Percentiles rank a stretch among this genome's conserved stretches.
phyloP scores from a whole-genome alignment of 1,139 yeast species.

The Williopsis jadinii region DNA sequence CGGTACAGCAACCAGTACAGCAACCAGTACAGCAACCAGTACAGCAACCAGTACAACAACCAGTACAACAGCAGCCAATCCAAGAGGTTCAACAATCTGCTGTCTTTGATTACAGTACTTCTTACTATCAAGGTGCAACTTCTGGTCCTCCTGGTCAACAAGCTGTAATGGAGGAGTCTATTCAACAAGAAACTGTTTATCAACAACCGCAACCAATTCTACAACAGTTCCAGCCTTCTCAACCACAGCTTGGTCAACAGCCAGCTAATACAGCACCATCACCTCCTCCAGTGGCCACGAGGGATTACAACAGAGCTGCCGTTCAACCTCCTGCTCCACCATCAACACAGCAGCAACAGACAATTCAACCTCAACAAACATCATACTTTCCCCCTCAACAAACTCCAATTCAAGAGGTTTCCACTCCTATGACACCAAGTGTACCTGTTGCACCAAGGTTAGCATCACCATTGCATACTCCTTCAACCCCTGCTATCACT shows the following conservation, averaged over 20 bases:
- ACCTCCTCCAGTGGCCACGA: background rate
- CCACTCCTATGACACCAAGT: too few relatives aligned
- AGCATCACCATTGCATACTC: too few relatives aligned
- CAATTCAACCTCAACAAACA: too few relatives aligned
- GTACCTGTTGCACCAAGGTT: too few relatives aligned
- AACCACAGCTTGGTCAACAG: background rate
- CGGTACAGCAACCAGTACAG: slow-evolving; percentile 10
- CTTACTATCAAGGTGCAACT: background rate
- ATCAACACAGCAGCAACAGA: background rate
- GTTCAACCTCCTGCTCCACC: background rate
- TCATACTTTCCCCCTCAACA: background rate
- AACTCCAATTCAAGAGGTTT: background rate
- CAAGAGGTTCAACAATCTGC: background rate
- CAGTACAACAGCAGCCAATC: background rate
- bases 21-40: too few relatives aligned
- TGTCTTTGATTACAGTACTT: background rate
- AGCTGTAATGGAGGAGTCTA: too few relatives aligned
- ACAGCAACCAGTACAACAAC: too few relatives aligned
- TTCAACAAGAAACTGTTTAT: background rate
- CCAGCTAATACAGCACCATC: background rate
- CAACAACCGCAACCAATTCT: background rate
- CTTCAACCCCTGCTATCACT: too few relatives aligned
- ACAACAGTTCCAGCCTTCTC: background rate
- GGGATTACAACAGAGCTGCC: background rate
- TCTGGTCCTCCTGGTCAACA: too few relatives aligned